Conservation (phyloP, 371 early-diverging fungal species). For the Mucor irregularis region DNA sequence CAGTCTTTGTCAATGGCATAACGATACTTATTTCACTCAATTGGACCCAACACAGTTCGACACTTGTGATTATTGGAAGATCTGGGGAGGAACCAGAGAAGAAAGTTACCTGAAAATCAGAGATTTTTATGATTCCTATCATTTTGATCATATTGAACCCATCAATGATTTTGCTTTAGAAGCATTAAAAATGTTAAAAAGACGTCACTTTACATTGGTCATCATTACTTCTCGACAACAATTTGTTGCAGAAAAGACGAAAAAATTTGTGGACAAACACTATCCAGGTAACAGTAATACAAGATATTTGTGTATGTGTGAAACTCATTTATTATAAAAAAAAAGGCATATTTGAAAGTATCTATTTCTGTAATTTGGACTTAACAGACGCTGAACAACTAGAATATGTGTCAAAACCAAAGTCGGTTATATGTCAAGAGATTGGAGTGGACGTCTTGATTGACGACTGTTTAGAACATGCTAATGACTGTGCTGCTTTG, state of each 20-base stretch:
- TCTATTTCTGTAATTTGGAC: constrained; percentile 52
- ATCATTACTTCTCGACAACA: constrained; percentile 56
- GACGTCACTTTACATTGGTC: constrained; percentile 47
- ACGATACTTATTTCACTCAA: constrained; percentile 40
- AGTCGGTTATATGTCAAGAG: constrained; percentile 53
- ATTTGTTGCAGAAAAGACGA: constrained; percentile 52
- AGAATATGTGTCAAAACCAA: constrained; percentile 49
- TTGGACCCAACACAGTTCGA: constrained; percentile 40
- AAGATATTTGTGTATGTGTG: too few species aligned
- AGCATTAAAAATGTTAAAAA: constrained; percentile 52
- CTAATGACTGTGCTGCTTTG: constrained; percentile 40
- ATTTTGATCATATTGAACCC: constrained; percentile 50
- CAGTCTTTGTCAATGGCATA: constrained; percentile 49
- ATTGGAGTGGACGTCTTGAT: constrained; percentile 54
- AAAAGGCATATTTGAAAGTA: constrained; percentile 51
- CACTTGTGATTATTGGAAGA: constrained; percentile 46
- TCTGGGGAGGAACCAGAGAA: constrained; percentile 52
- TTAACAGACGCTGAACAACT: constrained; percentile 44
- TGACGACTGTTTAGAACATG: constrained; percentile 51
- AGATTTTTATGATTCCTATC: constrained; percentile 48
- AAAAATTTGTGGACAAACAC: constrained; percentile 51
- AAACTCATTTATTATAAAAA: background rate
- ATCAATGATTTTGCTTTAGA: constrained; percentile 53
- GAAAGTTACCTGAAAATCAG: constrained; percentile 48
- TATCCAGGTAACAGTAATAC: constrained; percentile 36